Evolutionary conservation across 2,329 filamentous ascomycete genomes (phyloP).

Genomic region (Penicillium sp.): DNA sequence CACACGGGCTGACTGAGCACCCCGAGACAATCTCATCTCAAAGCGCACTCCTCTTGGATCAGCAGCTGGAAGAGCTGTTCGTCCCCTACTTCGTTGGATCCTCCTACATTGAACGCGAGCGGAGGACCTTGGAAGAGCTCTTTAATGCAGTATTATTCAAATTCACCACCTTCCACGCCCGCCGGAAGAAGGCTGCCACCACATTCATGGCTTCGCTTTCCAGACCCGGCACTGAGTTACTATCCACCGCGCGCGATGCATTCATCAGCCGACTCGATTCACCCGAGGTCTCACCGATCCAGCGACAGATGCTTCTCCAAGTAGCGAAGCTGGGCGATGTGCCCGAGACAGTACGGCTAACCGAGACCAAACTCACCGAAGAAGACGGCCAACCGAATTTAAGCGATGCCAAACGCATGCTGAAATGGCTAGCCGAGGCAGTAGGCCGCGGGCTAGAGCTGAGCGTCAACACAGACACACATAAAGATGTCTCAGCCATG

Average conservation of each 20-base stretch:
- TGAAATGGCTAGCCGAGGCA: conserved; percentile 95
- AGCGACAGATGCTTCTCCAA: conserved; percentile 86
- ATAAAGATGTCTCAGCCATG: conserved; percentile 88
- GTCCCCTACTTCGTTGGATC: conserved; percentile 69
- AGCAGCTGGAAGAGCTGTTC: conserved; percentile 69
- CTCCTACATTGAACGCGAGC: conserved; percentile 69
- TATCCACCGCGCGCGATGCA: conserved; percentile 85
- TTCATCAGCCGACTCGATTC: conserved; percentile 89
- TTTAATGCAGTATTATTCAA: conserved; percentile 94
- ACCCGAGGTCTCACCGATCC: conserved; percentile 82
- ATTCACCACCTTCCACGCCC: conserved; percentile 86
- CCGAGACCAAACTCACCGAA: conserved; percentile 88
- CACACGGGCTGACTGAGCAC: conserved; percentile 92
- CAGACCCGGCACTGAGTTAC: conserved; percentile 84
- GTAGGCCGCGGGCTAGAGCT: conserved; percentile 90
- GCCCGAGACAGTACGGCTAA: conserved; percentile 67
- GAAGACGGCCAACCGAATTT: conserved; percentile 84
- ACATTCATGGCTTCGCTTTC: conserved; percentile 92
- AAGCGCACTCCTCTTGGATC: conserved; percentile 72
- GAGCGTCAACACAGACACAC: conserved; percentile 83
- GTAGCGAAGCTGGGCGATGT: conserved; percentile 82
- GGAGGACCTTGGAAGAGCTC: conserved; percentile 72
- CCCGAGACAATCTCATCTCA: conserved; percentile 88
- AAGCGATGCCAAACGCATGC: conserved; percentile 93
- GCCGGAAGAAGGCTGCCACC: conserved; percentile 81